phyloP scores from a whole-genome alignment of 176 grass and related monocot species.

The Rhynchospora pubera region DNA sequence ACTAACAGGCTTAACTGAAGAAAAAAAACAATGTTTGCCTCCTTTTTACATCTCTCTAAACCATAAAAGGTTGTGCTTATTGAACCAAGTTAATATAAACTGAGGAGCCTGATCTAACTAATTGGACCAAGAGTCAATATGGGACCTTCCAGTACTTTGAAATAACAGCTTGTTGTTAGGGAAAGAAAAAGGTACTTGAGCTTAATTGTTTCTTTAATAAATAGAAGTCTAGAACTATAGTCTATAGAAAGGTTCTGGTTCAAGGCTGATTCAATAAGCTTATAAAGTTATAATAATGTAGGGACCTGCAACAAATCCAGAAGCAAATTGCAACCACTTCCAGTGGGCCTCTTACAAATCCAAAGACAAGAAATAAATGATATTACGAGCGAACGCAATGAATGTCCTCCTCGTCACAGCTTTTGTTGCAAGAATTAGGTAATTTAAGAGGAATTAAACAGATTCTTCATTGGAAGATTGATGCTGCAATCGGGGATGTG shows the following conservation, averaged over 20 bases:
- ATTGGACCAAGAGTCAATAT: background rate
- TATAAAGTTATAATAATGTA: background rate
- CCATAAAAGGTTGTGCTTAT: background rate
- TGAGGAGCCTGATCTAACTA: background rate
- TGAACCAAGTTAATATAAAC: background rate
- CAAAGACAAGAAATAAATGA: slow-evolving; percentile 36
- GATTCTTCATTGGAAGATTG: background rate
- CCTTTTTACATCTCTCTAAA: background rate
- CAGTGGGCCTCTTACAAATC: slow-evolving; percentile 79
- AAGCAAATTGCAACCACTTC: slow-evolving; percentile 86
- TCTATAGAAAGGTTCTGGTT: background rate
- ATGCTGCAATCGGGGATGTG: background rate
- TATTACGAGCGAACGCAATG: background rate
- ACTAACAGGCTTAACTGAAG: background rate
- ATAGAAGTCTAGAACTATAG: background rate
- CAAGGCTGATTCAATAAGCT: background rate
- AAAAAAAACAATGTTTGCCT: background rate
- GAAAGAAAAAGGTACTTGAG: background rate
- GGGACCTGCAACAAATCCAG: slow-evolving; percentile 79
- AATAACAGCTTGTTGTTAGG: background rate
- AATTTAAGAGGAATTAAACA: background rate
- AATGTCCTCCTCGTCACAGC: background rate
- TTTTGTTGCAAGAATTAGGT: background rate
- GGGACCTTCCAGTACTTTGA: background rate
- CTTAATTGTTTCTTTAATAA: background rate